phyloP scores from a whole-genome alignment of 208 protist species.

The Zelonia costaricensis region DNA sequence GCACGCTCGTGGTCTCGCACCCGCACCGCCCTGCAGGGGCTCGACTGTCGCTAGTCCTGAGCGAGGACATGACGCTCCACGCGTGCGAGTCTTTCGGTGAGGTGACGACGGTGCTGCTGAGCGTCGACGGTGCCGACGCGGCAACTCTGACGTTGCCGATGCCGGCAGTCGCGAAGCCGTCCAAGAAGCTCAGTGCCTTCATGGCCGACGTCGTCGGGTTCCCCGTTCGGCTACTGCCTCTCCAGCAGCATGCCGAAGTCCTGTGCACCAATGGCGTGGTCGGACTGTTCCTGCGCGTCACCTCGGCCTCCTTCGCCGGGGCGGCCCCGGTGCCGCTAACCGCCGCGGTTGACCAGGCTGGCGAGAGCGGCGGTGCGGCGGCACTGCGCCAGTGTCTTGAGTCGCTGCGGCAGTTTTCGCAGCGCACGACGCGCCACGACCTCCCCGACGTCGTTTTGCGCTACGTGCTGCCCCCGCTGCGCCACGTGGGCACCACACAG shows the following conservation, averaged over 20 bases:
- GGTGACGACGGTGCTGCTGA: not conserved
- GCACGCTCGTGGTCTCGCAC: constrained; percentile 1
- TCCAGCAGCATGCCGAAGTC: constrained; percentile 10
- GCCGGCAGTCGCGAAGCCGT: not conserved
- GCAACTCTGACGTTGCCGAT: constrained; percentile 3
- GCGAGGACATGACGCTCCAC: constrained; percentile 24
- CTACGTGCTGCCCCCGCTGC: constrained; percentile 49
- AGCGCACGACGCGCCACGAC: constrained; percentile 12
- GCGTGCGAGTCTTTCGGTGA: constrained; percentile 27
- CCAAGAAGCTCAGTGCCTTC: not conserved
- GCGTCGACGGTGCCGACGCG: constrained; percentile 3
- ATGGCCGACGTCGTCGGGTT: not conserved
- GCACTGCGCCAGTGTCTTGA: constrained; percentile 27
- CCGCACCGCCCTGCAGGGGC: constrained; percentile 8
- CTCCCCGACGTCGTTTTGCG: constrained; percentile 44
- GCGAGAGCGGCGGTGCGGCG: not conserved
- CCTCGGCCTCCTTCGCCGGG: not conserved
- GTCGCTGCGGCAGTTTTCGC: constrained; percentile 28
- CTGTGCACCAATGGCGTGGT: constrained; percentile 21
- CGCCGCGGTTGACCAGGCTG: not conserved
- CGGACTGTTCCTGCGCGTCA: constrained; percentile 26
- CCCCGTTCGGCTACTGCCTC: constrained; percentile 1
- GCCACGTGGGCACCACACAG: constrained; percentile 43
- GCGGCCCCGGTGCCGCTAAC: not conserved
- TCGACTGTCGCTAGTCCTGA: constrained; percentile 17